Evolutionary conservation across 148 eudicot species (phyloP), one percentile per base, ranked within the genome.

Genomic region (Rheum nobile): DNA sequence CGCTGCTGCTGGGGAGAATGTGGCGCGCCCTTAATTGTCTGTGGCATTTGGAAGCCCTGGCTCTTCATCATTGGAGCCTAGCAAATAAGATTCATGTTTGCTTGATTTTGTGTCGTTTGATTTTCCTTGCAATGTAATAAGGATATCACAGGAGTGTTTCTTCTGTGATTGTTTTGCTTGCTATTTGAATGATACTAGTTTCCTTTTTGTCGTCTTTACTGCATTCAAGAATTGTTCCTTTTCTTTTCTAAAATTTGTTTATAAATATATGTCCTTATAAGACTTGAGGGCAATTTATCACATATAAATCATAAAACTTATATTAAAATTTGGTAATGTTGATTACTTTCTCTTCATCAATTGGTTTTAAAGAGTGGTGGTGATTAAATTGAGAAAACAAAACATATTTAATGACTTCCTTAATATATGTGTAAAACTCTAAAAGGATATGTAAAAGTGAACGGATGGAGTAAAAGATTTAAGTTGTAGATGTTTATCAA

Each of bases 111-210:
- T 1, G 7, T 57, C 21, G 16, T 61, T 65, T 16, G 21, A 19
- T n/a, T 32, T 65, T 65, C 26, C 39, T 29, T 65, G 39, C 70
- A 32, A 3, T 65, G 67, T 61, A 61, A 61, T 28, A 29, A 28
- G 67, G 35, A 13, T 31, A 28, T 61, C 67, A 28, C 67, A 61
- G 34, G 67, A 26, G 29, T 21, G 61, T 28, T 3, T 61, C 67
- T 28, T 61, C 67, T 61, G 67, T 65, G 39, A 65, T 31, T 65
- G 70, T 65, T 65, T 65, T 65, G 70, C 41, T 65, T 65, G 2
- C 11, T 61, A 41, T 47, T n/a, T 50, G 4, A 65, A 61, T 31
- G 29, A 4, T 61, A 13, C 68, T 61, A 14, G 35, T 61, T 31
- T 16, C 68, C 35, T 14, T 54, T 31, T 61, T 26, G 29, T 26